Base-by-base conservation (phyloP, 192 early-diverging fungal species). In the Diversispora eburnea region DNA sequence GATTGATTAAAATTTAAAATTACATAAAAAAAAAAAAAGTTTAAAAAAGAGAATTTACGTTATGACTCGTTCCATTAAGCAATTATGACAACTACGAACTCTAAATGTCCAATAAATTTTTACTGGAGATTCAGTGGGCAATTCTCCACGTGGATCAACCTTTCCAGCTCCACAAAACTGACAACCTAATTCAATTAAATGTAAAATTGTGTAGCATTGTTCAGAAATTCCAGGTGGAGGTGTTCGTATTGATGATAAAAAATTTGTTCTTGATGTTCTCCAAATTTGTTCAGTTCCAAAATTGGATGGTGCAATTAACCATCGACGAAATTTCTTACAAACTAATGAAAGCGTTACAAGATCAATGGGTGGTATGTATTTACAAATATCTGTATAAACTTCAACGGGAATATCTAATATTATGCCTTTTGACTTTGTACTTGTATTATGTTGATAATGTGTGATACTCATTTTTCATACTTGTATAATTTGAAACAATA, bases 201-300 rank as follows among this genome's bases (percentile, higher is more conserved):
- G 13, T 20, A 70, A 20, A 25, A 56, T 42, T 55, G 55, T 45
- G 39, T 70, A 70, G 55, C 39, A 55, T 51, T 69, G 52, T 55
- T 69, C 67, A 0, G 49, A 17, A 17, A 70, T 55, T 52, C 67
- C 67, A 5, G 39, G 20, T n/a, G 67, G 67, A 42, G 67, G 51
- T 25, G 67, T 7, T 54, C 6, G 33, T 12, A 70, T 15, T 42
- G 7, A 10, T 56, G 67, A 9, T 22, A 70, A 19, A 22, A 20
- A 69, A 15, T 8, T 42, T 10, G 41, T 70, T 56, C 67, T 70
- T 39, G 67, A 52, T 0, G 20, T 20, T 56, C 20, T 70, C 49
- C 67, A 54, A n/a, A 70, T 54, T 17, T 56, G 51, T 39, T 70
- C 51, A 15, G 67, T 70, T 52, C 63, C 63, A 65, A 65, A 65